These are phyloP conservation scores for Sugiyamaella mastotermitis DNA, from an alignment of 805 yeast genomes.

Conservation along the genomic window DNA sequence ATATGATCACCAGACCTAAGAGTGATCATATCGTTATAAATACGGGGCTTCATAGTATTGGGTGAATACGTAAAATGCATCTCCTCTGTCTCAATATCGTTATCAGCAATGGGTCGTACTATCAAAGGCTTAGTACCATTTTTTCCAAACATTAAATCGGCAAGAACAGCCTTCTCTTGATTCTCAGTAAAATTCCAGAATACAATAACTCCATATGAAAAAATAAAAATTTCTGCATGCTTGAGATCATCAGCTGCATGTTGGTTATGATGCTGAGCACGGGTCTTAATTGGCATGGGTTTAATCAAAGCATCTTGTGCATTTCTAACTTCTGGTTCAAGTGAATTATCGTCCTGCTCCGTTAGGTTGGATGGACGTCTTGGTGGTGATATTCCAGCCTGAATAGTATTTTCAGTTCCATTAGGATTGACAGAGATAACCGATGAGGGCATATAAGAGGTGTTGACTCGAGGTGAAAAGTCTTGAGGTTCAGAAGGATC, in stretches of 20 bases:
- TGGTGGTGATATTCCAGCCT: not conserved
- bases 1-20: slow-evolving; percentile 86
- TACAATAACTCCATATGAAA: slow-evolving; percentile 93
- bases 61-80: slow-evolving; percentile 63
- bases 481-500: slow-evolving; percentile 93
- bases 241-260: slow-evolving; percentile 37
- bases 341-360: not conserved
- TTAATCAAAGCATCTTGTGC: not conserved
- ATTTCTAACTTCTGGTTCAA: too few relatives aligned
- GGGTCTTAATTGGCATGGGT: not conserved
- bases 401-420: not conserved
- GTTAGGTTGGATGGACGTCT: too few relatives aligned
- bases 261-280: not conserved
- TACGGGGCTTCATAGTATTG: slow-evolving; percentile 41
- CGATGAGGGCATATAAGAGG: slow-evolving; percentile 6
- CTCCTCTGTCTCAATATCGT: slow-evolving; percentile 90
- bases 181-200: slow-evolving; percentile 94
- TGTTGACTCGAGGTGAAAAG: slow-evolving; percentile 45
- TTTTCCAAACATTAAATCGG: slow-evolving; percentile 65
- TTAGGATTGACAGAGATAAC: not conserved
- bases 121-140: slow-evolving; percentile 38
- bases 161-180: slow-evolving; percentile 89
- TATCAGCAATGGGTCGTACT: slow-evolving; percentile 67
- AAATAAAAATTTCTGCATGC: slow-evolving; percentile 75
- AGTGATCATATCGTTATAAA: slow-evolving; percentile 88